Base-by-base conservation (phyloP, 2,329 filamentous ascomycete species). In the Tolypocladium inflatum region DNA sequence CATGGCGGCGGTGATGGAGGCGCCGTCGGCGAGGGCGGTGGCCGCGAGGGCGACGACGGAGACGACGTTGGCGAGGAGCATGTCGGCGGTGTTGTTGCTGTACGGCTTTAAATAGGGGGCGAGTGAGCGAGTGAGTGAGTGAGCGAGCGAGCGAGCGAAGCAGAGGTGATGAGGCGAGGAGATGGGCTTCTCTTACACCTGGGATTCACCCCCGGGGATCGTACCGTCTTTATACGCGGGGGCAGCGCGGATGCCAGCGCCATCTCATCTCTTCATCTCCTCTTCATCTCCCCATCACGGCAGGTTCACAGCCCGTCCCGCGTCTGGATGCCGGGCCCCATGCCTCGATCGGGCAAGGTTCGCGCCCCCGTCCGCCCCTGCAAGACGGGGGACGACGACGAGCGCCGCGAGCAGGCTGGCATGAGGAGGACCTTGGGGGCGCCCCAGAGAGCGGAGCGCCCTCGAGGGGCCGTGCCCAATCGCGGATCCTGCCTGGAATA, bases 1-100 rank as follows among this genome's bases (percentile, higher is more conserved):
- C 56, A 78, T 68, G 60, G 75, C 70, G 26, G 59, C 60, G 43
- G 67, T 62, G 60, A 77, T 75, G 41, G 68, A 58, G 19, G 23
- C 19, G 53, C 68, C 71, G 58, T 70, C 68, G 57, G 71, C 72
- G 57, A 74, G 56, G 58, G 61, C 65, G 33, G 61, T 64, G 58
- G 62, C 55, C 50, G 60, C 60, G 39, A 70, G 63, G 60, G 62
- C 60, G 26, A 62, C 51, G 37, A 65, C 56, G 53, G 62, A 54
- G 61, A 71, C 54, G 55, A 65, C 30, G 43, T 61, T 63, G 56
- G 59, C 50, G 48, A 70, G 57, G 60, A 60, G 63, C 65, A 68
- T 69, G 11, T 37, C 26, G 54, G 41, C n/a, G 23, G 38, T 26
- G 33, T 1, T 52, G 2, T 42, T n/a, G n/a, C n/a, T n/a, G n/a